Conservation (phyloP, 2,329 filamentous ascomycete genomes). For the Teratosphaeria viscida region DNA sequence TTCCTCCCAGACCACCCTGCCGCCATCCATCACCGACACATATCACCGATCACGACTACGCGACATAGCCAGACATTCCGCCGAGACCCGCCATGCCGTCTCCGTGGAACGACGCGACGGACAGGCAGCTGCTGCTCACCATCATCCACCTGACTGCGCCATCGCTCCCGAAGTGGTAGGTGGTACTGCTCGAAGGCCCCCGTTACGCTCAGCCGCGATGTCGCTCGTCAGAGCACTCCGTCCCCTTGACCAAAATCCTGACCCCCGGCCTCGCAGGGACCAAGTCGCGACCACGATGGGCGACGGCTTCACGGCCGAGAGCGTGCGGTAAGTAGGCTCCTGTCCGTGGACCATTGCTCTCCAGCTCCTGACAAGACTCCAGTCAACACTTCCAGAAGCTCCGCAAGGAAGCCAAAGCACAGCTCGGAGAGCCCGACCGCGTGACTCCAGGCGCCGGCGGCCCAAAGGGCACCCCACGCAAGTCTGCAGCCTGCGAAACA, state of each 20-base stretch:
- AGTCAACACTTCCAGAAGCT: conserved; percentile 16
- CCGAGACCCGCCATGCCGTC: not conserved
- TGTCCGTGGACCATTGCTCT: not conserved
- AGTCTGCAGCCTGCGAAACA: conserved; percentile 8
- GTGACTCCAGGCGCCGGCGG: conserved; percentile 2
- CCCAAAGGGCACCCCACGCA: conserved; percentile 12
- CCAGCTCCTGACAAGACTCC: not conserved
- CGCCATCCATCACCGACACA: not conserved
- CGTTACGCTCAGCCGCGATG: not conserved
- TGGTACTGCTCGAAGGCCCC: not conserved
- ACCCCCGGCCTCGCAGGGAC: conserved; percentile 3
- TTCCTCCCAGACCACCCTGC: not conserved
- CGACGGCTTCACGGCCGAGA: conserved; percentile 10
- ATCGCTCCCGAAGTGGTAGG: not conserved
- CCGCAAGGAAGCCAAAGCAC: conserved; percentile 13
- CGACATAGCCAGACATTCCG: not conserved
- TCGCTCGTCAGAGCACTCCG: not conserved
- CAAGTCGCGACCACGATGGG: conserved; percentile 12
- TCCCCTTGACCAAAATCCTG: not conserved
- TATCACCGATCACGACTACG: not conserved
- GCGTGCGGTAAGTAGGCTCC: conserved; percentile 6
- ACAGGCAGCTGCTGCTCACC: conserved; percentile 11
- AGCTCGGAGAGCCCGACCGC: conserved; percentile 12
- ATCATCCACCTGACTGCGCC: conserved; percentile 9
- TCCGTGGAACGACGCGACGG: conserved; percentile 9